Evolutionary conservation across 106 monocot species (phyloP), one percentile per base, ranked within the genome.

Genomic region (Dioscorea zingiberensis): DNA sequence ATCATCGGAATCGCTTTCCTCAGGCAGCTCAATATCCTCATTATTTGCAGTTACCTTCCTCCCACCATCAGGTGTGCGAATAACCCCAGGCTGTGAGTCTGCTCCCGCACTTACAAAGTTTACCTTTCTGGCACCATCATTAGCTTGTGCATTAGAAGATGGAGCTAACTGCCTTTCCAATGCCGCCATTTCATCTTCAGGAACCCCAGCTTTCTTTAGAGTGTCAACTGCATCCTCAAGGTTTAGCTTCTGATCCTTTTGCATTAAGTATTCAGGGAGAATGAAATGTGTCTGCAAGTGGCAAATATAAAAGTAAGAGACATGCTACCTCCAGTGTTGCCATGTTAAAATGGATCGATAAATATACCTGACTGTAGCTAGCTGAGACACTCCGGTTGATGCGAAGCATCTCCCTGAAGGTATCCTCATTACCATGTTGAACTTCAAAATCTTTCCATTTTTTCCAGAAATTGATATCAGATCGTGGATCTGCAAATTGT

Each of bases 371-470:
- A 71, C 86, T 89, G 65, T 77, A 89, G 81, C 86, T 86, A 59
- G 98, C 98, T 44, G 75, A 67, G n/a, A 98, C 89, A 65, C 79
- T 98, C 18, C 98, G 98, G 54, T 74, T 84, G 56, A 98, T 79
- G 0, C 93, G 81, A 45, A 89, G 93, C 98, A 98, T 93, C 27
- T 98, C 98, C 49, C 98, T 83, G 60, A 98, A 98, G 2, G 98
- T 98, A 60, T 98, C 98, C 62, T 93, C 98, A 29, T 98, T 98
- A 48, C 98, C 98, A 76, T 93, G 98, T 51, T 84, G 89, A 29
- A 93, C 84, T 63, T 98, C 98, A 58, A 98, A 98, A 44, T 93
- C 93, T 47, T 98, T 81, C 98, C 93, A 98, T 75, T 87, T 89
- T 21, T 79, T 81, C 98, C 98, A 98, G 47, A 98, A 98, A 59